These are phyloP conservation scores for Fusarium fujikuroi DNA, from an alignment of 2,329 filamentous ascomycete genomes.

Conservation along the genomic window DNA sequence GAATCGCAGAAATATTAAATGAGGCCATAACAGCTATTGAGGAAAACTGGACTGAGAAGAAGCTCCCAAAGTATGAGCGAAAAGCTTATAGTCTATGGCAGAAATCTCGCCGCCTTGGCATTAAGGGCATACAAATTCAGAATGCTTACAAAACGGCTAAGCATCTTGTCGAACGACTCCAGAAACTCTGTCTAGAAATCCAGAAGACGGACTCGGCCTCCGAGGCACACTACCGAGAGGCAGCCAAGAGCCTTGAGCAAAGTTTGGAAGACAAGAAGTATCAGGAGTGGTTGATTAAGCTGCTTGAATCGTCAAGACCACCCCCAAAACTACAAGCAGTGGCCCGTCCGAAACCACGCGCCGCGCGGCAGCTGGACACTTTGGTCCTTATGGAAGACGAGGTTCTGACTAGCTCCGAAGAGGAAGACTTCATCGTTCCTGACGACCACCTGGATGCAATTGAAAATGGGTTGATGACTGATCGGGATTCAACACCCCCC, in stretches of 20 bases:
- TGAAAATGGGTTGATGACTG: neutral
- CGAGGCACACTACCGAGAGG: slow-evolving; percentile 61
- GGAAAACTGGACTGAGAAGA: slow-evolving; percentile 66
- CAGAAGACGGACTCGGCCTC: slow-evolving; percentile 62
- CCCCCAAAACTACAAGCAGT: slow-evolving; percentile 51
- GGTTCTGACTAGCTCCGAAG: slow-evolving; percentile 61
- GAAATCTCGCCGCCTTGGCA: slow-evolving; percentile 58
- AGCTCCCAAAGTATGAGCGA: slow-evolving; percentile 63
- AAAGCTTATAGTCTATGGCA: slow-evolving; percentile 73
- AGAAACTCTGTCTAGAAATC: slow-evolving; percentile 66
- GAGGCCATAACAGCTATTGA: slow-evolving; percentile 61
- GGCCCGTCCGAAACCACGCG: slow-evolving; percentile 29
- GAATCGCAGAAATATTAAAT: slow-evolving; percentile 21
- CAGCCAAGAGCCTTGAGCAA: slow-evolving; percentile 69
- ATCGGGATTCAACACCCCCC: neutral
- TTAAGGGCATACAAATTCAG: slow-evolving; percentile 53
- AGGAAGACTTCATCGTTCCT: slow-evolving; percentile 62
- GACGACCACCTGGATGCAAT: slow-evolving; percentile 35
- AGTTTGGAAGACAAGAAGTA: slow-evolving; percentile 71
- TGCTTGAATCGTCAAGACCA: slow-evolving; percentile 55
- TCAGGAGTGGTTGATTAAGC: slow-evolving; percentile 59
- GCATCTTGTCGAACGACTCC: slow-evolving; percentile 62
- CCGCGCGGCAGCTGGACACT: neutral
- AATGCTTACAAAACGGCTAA: slow-evolving; percentile 55
- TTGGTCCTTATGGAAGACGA: slow-evolving; percentile 55